Evolutionary conservation across 176 grass and related monocot genomes (phyloP), one percentile per base, ranked within the genome.

Genomic region (bread wheat (Triticum aestivum)): DNA sequence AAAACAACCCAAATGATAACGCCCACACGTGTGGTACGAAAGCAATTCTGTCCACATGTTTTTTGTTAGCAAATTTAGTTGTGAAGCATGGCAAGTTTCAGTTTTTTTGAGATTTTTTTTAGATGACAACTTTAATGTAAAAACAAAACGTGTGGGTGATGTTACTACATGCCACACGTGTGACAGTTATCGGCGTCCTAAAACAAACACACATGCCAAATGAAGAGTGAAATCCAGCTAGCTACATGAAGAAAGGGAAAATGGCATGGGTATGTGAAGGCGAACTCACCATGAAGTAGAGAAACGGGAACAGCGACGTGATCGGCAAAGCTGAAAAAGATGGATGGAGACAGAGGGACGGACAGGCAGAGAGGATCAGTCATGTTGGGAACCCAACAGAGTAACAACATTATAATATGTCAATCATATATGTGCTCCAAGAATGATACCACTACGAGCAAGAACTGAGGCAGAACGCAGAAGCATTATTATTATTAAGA

Each of bases 201-300:
- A 47, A 51, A 29, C 24, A 52, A 24, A 30, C 51, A 54, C 15
- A 5, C 15, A 54, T 15, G 2, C 5, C 17, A 52, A 52, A 52
- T 52, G 49, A 52, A 52, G 17, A 42, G 3, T 13, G 69, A 9
- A 69, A 35, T 69, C 11, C 13, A 67, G 21, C 20, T 72, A 42
- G 38, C 8, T 23, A 30, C 29, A 73, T 73, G 69, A 73, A 72
- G 21, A 42, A 75, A 42, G 39, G 44, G 42, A 11, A 75, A 51
- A 1, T 2, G 20, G 23, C n/a, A 74, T 74, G 39, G 5, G 7
- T 17, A 7, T 45, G 49, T 52, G 54, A 58, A 59, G 52, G 33
- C 9, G 17, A 41, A 88, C 92, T n/a, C 88, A 97, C 95, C 95
- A 97, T 93, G 89, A 93, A 97, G 77, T 97, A 97, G 78, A 97